phyloP scores from a whole-genome alignment of 345 rosid genomes.

The Conringia planisiliqua region DNA sequence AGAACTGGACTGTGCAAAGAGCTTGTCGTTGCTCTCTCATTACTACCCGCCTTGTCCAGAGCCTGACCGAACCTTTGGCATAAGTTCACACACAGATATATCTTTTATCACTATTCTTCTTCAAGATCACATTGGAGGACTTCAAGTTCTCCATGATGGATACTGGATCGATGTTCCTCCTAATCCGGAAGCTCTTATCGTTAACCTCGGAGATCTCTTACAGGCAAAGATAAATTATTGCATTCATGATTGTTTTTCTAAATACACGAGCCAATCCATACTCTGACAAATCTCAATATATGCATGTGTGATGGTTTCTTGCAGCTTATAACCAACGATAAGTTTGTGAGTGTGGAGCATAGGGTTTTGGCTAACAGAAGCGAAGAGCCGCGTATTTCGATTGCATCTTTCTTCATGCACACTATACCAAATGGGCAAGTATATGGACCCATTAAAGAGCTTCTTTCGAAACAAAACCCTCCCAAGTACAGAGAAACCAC shows the following conservation, averaged over 20 bases:
- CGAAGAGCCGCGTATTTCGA: conserved; percentile 37
- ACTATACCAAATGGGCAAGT: not conserved
- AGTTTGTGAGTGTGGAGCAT: conserved; percentile 43
- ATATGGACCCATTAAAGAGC: conserved; percentile 40
- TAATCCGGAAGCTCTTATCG: conserved; percentile 39
- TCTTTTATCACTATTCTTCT: conserved; percentile 51
- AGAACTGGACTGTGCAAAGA: conserved; percentile 38
- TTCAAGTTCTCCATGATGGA: conserved; percentile 43
- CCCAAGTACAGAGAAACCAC: conserved; percentile 42
- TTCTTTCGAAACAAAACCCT: conserved; percentile 41
- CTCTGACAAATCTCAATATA: not conserved
- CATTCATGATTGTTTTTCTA: not conserved
- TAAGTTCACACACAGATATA: conserved; percentile 38
- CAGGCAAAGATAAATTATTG: conserved; percentile 26
- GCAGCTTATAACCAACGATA: conserved; percentile 43
- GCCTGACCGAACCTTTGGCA: conserved; percentile 48
- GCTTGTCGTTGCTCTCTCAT: conserved; percentile 36
- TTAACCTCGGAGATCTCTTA: conserved; percentile 53
- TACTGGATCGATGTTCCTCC: conserved; percentile 50
- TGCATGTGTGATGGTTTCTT: not conserved
- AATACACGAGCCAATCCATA: not conserved
- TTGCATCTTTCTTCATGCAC: conserved; percentile 34
- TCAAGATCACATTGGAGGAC: conserved; percentile 56
- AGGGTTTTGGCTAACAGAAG: conserved; percentile 34
- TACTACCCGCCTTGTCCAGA: conserved; percentile 55